Conservation (phyloP, 2,329 filamentous ascomycete species). For the Ceratocystis papillata region DNA sequence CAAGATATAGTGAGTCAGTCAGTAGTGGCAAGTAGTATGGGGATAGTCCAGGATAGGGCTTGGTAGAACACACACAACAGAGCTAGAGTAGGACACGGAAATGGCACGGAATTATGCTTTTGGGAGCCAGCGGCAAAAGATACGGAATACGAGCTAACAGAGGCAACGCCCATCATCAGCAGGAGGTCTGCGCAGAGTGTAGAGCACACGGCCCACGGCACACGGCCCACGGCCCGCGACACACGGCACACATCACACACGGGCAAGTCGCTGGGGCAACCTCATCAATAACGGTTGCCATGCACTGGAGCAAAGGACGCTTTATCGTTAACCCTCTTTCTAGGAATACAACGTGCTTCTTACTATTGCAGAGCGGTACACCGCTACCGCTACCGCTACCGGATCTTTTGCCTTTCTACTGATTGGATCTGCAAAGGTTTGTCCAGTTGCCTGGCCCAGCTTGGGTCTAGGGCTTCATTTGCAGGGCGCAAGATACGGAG, state of each 20-base stretch:
- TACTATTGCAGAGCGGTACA: neutral
- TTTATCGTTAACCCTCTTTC: no score
- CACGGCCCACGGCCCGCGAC: no score
- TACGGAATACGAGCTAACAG: neutral
- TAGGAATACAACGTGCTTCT: no score
- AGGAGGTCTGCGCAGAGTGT: no score
- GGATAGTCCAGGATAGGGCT: neutral
- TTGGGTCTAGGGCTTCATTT: neutral
- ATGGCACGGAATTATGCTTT: no score
- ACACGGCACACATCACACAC: no score
- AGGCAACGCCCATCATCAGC: no score
- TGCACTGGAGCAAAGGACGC: no score
- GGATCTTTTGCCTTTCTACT: neutral
- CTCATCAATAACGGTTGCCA: no score
- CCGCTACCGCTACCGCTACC: neutral
- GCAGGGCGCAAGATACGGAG: neutral
- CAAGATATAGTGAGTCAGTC: neutral
- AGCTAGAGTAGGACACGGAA: neutral
- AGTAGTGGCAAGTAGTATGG: neutral
- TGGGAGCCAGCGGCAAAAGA: neutral
- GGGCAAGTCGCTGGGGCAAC: no score
- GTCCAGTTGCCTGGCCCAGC: neutral
- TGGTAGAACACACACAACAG: neutral
- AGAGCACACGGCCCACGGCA: no score
- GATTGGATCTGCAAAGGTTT: neutral